phyloP scores from a whole-genome alignment of 163 green algal species.

The Coccomyxa subellipsoidea region DNA sequence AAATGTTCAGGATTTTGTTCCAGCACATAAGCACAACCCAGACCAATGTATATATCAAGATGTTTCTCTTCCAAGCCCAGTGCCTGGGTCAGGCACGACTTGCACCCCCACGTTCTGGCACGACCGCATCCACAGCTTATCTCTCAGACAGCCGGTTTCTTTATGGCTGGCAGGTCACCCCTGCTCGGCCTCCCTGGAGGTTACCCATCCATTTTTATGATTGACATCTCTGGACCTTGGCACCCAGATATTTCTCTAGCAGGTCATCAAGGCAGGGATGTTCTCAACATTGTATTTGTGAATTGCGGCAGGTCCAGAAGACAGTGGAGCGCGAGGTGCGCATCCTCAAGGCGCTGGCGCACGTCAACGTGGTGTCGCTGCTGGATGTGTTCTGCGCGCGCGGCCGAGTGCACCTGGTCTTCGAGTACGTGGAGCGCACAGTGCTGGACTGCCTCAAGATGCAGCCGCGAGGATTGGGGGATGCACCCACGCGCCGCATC shows the following conservation, averaged over 20 bases:
- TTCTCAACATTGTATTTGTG: no score
- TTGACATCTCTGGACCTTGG: no score
- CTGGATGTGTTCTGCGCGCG: slow-evolving; percentile 85
- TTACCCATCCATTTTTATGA: no score
- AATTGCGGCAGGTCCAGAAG: slow-evolving; percentile 64
- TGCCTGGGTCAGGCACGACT: no score
- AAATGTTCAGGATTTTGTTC: background rate
- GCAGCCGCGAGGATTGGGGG: slow-evolving; percentile 53
- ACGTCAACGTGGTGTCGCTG: slow-evolving; percentile 88
- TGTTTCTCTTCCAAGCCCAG: no score
- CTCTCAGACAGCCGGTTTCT: no score
- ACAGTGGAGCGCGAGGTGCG: slow-evolving; percentile 86
- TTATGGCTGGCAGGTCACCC: no score
- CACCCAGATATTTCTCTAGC: no score
- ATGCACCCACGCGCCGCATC: slow-evolving; percentile 14
- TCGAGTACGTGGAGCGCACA: slow-evolving; percentile 33
- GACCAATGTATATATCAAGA: slow-evolving; percentile 5
- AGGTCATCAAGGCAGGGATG: no score
- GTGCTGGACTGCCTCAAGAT: slow-evolving; percentile 67
- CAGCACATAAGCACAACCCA: background rate
- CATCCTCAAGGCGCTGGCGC: slow-evolving; percentile 73
- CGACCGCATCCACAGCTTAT: no score
- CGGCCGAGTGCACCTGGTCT: slow-evolving; percentile 51
- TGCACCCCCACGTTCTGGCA: no score
- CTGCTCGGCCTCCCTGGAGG: no score